phyloP scores from a whole-genome alignment of 805 yeast genomes.

The Metschnikowia gelsemii region DNA sequence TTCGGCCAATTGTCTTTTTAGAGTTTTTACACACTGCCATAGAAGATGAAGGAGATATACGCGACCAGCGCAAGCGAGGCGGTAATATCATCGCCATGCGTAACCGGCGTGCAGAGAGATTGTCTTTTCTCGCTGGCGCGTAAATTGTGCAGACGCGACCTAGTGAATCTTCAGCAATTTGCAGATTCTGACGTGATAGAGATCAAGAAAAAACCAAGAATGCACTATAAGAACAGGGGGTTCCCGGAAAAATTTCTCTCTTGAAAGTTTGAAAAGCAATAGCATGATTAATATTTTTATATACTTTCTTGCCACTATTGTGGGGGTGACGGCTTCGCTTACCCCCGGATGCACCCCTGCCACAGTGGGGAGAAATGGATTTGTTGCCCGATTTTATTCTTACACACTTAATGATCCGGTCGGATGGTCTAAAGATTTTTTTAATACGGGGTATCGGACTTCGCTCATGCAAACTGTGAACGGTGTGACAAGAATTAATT shows the following conservation, averaged over 20 bases:
- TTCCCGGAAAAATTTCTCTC: neutral
- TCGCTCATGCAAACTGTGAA: constrained; percentile 1
- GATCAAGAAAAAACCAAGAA: too few relatives aligned
- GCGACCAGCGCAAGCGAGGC: too few relatives aligned
- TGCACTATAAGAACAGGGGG: neutral
- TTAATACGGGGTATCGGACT: constrained; percentile 9
- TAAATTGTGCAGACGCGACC: neutral
- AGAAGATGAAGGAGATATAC: too few relatives aligned
- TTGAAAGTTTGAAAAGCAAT: neutral
- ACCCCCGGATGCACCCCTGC: constrained; percentile 3
- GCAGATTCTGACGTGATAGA: too few relatives aligned
- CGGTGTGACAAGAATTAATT: constrained; percentile 14
- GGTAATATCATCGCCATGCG: too few relatives aligned
- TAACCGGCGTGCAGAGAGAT: too few relatives aligned
- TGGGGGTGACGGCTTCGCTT: neutral
- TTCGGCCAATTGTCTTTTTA: too few relatives aligned
- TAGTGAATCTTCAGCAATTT: too few relatives aligned
- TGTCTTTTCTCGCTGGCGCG: too few relatives aligned
- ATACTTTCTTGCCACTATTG: neutral
- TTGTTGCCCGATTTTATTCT: constrained; percentile 10
- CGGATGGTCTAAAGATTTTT: constrained; percentile 13
- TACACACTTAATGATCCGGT: constrained; percentile 2
- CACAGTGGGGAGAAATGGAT: constrained; percentile 7
- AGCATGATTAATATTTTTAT: neutral
- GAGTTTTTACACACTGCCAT: too few relatives aligned